Conservation (phyloP, 805 yeast species). For the Wickerhamomyces tratensis region DNA sequence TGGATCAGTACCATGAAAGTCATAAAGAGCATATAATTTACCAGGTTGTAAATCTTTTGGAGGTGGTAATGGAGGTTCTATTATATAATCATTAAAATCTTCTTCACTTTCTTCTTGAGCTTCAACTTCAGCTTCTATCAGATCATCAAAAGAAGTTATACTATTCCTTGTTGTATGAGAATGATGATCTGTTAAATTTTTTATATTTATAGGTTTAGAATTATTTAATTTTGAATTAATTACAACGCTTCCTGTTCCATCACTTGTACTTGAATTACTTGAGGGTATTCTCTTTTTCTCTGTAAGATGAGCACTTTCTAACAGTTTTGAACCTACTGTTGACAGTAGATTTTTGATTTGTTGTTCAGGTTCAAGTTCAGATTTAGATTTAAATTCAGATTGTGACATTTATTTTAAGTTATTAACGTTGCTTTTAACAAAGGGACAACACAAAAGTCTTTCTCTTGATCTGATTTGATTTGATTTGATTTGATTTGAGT, state of each 20-base stretch:
- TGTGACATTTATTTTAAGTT: too few relatives aligned
- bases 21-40: conserved; percentile 76
- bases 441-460: too few relatives aligned
- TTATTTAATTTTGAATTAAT: background rate
- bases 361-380: conserved; percentile 3
- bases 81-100: conserved; percentile 33
- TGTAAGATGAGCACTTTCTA: conserved; percentile 11
- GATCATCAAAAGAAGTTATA: conserved; percentile 3
- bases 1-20: conserved; percentile 86
- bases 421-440: too few relatives aligned
- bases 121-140: conserved; percentile 9
- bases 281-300: conserved; percentile 15
- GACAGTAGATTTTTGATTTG: conserved; percentile 11
- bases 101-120: conserved; percentile 26
- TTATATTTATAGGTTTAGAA: background rate
- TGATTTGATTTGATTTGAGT: too few relatives aligned
- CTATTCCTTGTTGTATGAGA: background rate
- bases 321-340: conserved; percentile 8
- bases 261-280: conserved; percentile 7
- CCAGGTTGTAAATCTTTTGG: conserved; percentile 78
- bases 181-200: background rate
- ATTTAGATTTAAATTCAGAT: too few relatives aligned
- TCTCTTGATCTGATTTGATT: too few relatives aligned
- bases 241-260: conserved; percentile 15
- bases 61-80: conserved; percentile 36